These are phyloP conservation scores for Passiflora organensis DNA, from an alignment of 345 rosid genomes.

Conservation along the genomic window DNA sequence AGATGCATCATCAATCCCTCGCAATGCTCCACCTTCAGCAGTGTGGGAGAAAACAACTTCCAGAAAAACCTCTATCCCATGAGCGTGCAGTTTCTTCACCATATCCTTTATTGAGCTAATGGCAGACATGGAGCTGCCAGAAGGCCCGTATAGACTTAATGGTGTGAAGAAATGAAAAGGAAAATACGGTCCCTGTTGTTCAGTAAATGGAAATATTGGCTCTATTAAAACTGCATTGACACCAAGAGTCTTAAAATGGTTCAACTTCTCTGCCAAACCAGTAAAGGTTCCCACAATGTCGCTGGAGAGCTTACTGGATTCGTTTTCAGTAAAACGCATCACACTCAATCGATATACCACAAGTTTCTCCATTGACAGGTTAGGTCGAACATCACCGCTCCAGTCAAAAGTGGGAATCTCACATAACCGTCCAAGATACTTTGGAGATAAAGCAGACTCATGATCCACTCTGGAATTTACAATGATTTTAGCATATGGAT, in stretches of 20 bases:
- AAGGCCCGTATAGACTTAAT: slow-evolving; percentile 46
- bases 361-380: slow-evolving; percentile 58
- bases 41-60: slow-evolving; percentile 86
- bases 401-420: slow-evolving; percentile 70
- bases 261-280: slow-evolving; percentile 64
- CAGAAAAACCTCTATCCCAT: slow-evolving; percentile 72
- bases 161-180: slow-evolving; percentile 84
- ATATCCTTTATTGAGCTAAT: slow-evolving; percentile 73
- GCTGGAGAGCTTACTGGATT: slow-evolving; percentile 56
- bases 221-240: slow-evolving; percentile 77
- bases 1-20: slow-evolving; percentile 65
- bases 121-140: slow-evolving; percentile 41
- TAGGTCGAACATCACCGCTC: slow-evolving; percentile 56
- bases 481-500: slow-evolving; percentile 72
- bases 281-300: slow-evolving; percentile 69
- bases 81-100: slow-evolving; percentile 76
- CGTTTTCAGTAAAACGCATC: slow-evolving; percentile 56
- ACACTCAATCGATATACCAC: slow-evolving; percentile 73
- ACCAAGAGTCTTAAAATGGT: slow-evolving; percentile 70
- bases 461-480: slow-evolving; percentile 25
- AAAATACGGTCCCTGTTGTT: slow-evolving; percentile 67
- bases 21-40: slow-evolving; percentile 54
- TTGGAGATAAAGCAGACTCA: slow-evolving; percentile 22
- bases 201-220: slow-evolving; percentile 69
- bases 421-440: slow-evolving; percentile 48